Conservation (phyloP, 2,329 filamentous ascomycete species). For the Penicillium sp. region DNA sequence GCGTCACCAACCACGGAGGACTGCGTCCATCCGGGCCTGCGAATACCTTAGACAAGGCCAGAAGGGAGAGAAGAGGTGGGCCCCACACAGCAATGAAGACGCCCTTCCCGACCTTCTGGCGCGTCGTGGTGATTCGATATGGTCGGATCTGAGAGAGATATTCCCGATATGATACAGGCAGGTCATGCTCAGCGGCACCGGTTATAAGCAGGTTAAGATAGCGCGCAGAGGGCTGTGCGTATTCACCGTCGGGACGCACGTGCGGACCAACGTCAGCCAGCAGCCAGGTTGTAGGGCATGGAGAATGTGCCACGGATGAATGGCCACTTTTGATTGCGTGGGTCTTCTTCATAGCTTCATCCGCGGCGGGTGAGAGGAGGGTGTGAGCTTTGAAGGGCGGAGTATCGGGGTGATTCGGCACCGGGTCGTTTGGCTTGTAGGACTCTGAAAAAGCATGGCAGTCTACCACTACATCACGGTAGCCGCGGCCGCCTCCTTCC, state of each 20-base stretch:
- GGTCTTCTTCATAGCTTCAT: constrained; percentile 23
- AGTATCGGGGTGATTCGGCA: constrained; percentile 64
- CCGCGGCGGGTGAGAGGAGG: constrained; percentile 64
- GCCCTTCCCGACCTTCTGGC: constrained; percentile 65
- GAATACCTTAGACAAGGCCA: constrained; percentile 45
- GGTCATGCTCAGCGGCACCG: constrained; percentile 74
- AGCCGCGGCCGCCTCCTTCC: constrained; percentile 82
- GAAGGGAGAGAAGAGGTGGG: constrained; percentile 58
- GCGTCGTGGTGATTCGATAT: constrained; percentile 66
- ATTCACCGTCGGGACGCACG: constrained; percentile 63
- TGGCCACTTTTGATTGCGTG: constrained; percentile 1
- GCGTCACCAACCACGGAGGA: constrained; percentile 64
- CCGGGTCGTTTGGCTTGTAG: constrained; percentile 49
- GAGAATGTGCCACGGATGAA: not conserved
- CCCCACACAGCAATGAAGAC: constrained; percentile 62
- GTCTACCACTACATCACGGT: constrained; percentile 76
- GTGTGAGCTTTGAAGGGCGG: constrained; percentile 79
- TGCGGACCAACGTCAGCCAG: constrained; percentile 39
- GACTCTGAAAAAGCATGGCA: constrained; percentile 66
- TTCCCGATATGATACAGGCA: constrained; percentile 73
- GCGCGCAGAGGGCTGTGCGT: constrained; percentile 78
- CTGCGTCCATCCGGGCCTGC: constrained; percentile 65
- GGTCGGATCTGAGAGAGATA: constrained; percentile 69
- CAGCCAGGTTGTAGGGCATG: constrained; percentile 6
- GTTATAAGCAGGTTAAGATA: constrained; percentile 78